Evolutionary conservation across 1,139 yeast genomes (phyloP).

Genomic region (Wickerhamomyces sp.): DNA sequence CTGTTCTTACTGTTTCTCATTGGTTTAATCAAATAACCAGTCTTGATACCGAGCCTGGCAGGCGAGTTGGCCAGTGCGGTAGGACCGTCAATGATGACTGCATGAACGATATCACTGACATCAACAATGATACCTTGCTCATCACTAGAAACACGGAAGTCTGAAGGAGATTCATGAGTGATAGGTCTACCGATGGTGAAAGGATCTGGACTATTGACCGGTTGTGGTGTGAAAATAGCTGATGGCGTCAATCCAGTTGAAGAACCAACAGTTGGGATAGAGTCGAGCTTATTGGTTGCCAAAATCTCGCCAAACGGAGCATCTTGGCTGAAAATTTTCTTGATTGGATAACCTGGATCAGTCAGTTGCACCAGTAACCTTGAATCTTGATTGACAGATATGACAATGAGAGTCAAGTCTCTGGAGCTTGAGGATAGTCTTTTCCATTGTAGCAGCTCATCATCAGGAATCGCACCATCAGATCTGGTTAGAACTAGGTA

Average conservation of each 20-base stretch:
- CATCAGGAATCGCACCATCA: constrained; percentile 72
- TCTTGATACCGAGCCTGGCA: constrained; percentile 62
- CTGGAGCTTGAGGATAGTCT: constrained; percentile 56
- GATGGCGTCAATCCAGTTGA: constrained; percentile 24
- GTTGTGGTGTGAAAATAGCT: constrained; percentile 29
- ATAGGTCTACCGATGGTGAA: constrained; percentile 31
- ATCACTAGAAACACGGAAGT: constrained; percentile 24
- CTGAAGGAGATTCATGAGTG: constrained; percentile 18
- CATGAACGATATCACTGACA: constrained; percentile 53
- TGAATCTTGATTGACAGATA: constrained; percentile 66
- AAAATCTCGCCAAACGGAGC: constrained; percentile 15
- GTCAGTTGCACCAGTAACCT: constrained; percentile 44
- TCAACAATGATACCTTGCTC: constrained; percentile 31
- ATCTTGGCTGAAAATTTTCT: constrained; percentile 27
- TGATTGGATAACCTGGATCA: constrained; percentile 28
- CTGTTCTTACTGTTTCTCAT: constrained; percentile 23
- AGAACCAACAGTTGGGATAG: constrained; percentile 22
- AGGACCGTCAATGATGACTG: constrained; percentile 55
- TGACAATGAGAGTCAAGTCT: constrained; percentile 62
- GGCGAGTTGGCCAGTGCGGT: constrained; percentile 67
- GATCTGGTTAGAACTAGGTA: constrained; percentile 64
- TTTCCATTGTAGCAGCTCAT: constrained; percentile 75
- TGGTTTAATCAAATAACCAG: constrained; percentile 62
- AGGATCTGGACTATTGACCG: constrained; percentile 34
- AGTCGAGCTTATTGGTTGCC: constrained; percentile 17